Base-by-base conservation (phyloP, 139 green algal genomes). In the Monoraphidium neglectum region DNA sequence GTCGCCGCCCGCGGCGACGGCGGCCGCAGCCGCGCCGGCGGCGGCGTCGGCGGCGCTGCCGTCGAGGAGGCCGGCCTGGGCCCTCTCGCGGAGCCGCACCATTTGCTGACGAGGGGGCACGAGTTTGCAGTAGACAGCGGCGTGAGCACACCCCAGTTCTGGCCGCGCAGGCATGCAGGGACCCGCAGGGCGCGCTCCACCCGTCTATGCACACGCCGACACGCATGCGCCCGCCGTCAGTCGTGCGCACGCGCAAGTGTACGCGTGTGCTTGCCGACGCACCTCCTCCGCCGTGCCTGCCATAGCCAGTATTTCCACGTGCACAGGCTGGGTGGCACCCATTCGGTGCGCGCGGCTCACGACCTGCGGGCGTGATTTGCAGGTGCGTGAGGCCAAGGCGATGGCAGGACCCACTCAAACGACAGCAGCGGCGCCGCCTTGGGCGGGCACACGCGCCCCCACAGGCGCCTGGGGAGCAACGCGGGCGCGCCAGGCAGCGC, bases 231-330 rank as follows among this genome's bases (percentile, higher is more conserved):
- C n/a, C n/a, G n/a, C n/a, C n/a, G n/a, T n/a, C n/a, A n/a, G n/a
- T n/a, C n/a, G n/a, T n/a, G n/a, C n/a, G 64, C 1, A 49, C 36
- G 38, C 38, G 66, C 40, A 72, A 49, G 38, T 43, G 40, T 6
- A 60, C 21, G 5, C 13, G 18, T 23, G 33, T 28, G 8, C 47
- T 38, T 54, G 32, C 33, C 93, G 70, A 57, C 94, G 76, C 10
- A 87, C 79, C 76, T 96, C 90, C 79, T 96, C 92, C 37, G 85
- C 87, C 26, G 90, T 96, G 57, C 82, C 77, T 4, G 57, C 60
- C 94, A 98, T 98, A 33, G 83, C 93, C 60, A 98, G 83, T 18
- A 86, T 79, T 62, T 97, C 91, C 15, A 97, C 94, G 65, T 86
- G 67, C 23, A 97, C 83, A 4, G 83, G 30, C 26, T 72, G 51